Evolutionary conservation across 495 filamentous ascomycete species (phyloP), one percentile per base, ranked within the genome.

Genomic region (Astrothelium macrocarpum): DNA sequence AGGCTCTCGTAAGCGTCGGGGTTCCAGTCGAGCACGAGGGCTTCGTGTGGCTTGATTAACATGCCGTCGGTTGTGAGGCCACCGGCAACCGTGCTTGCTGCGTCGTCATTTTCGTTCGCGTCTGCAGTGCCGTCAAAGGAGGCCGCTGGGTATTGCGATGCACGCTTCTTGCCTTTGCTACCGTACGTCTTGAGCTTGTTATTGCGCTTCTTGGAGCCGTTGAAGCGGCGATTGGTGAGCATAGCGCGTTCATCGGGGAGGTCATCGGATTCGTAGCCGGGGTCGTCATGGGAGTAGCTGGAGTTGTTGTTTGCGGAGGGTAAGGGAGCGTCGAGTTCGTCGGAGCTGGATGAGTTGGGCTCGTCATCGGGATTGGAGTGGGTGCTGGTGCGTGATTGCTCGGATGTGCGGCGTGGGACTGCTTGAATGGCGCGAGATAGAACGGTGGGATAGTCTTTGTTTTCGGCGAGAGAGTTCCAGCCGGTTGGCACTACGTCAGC

Each of bases 21-120:
- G 36, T 73, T 82, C 90, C 91, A 97, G 66, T 97, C 91, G 36
- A 96, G 79, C 1, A 97, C 76, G 61, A 98, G 83, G 11, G 81
- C 90, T 71, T 98, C 94, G 49, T 87, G 85, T 23, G 89, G 80
- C 39, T 84, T 81, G 59, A 97, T 77, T 23, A n/a, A 81, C 82
- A 16, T 81, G 78, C 56, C 86, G 77, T 14, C 59, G 62, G 26
- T 71, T 64, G 29, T 59, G 53, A 9, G 68, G 56, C n/a, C n/a
- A n/a, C n/a, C n/a, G n/a, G n/a, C n/a, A n/a, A n/a, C n/a, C n/a
- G n/a, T 4, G 1, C 9, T 29, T 29, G 26, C n/a, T 49, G 28
- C 32, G 1, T 62, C 36, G 32, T 23, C 39, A 25, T 9, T 49
- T 5, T 25, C 25, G 1, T n/a, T 39, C 34, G 34, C 9, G 12